Percentiles rank a stretch among this genome's conserved stretches.
These are phyloP conservation scores for Salix koriyanagi DNA, from an alignment of 345 rosid species.

Conservation along the genomic window DNA sequence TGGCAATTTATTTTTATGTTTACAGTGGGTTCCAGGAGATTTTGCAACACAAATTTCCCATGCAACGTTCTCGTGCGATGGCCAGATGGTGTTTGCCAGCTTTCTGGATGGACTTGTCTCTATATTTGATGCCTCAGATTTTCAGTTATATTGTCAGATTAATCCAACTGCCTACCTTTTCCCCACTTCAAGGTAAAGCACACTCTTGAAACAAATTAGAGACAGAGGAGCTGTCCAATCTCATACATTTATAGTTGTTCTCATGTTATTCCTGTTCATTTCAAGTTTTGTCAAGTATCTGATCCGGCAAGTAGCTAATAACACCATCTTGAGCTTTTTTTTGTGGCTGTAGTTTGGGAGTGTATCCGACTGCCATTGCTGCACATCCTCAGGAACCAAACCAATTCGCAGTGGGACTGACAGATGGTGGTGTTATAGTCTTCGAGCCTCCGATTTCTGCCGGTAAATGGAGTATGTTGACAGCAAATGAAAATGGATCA, in stretches of 20 bases:
- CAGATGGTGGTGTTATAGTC: constrained; percentile 33
- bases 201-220: neutral
- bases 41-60: constrained; percentile 18
- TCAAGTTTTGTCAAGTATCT: neutral
- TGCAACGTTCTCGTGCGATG: constrained; percentile 43
- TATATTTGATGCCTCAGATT: constrained; percentile 30
- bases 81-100: constrained; percentile 35
- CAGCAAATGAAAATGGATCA: neutral
- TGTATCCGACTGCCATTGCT: constrained; percentile 24
- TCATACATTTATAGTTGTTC: neutral
- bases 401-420: constrained; percentile 41
- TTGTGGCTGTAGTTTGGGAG: constrained; percentile 22
- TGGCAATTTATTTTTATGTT: neutral
- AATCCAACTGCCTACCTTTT: constrained; percentile 23
- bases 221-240: neutral
- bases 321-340: neutral
- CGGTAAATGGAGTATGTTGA: constrained; percentile 19
- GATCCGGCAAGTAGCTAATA: neutral
- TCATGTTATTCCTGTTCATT: neutral
- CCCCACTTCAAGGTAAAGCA: constrained; percentile 22
- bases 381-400: constrained; percentile 40
- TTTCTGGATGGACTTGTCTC: constrained; percentile 36
- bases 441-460: constrained; percentile 31
- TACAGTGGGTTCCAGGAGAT: constrained; percentile 32
- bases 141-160: constrained; percentile 25